A percentile compares a stretch with the other conserved stretches of the same genome.
These are phyloP conservation scores for Colletotrichum cereale DNA, from an alignment of 2,329 filamentous ascomycete genomes.

Conservation along the genomic window DNA sequence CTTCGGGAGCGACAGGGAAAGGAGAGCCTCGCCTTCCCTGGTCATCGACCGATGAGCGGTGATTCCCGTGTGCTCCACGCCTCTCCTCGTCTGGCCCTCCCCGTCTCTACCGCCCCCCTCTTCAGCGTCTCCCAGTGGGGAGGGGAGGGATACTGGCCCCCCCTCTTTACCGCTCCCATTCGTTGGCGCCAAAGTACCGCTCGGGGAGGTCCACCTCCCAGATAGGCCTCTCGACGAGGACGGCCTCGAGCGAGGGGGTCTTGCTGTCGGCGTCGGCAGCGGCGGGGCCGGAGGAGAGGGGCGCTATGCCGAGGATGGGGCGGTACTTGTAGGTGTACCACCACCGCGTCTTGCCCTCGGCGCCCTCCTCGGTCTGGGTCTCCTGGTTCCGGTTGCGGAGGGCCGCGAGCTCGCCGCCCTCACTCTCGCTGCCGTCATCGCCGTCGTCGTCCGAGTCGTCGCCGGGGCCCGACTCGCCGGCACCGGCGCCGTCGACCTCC, in stretches of 20 bases:
- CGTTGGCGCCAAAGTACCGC: conserved; percentile 73
- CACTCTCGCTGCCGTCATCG: conserved; percentile 51
- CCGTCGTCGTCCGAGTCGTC: conserved; percentile 53
- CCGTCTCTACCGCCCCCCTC: not conserved
- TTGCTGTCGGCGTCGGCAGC: conserved; percentile 43
- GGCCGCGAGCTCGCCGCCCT: conserved; percentile 48
- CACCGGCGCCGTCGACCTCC: conserved; percentile 44
- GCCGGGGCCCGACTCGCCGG: conserved; percentile 46
- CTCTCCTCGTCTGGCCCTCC: not conserved
- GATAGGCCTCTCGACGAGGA: conserved; percentile 86
- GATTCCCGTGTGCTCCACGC: not conserved
- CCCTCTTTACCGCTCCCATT: conserved; percentile 55
- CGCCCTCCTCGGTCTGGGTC: conserved; percentile 40
- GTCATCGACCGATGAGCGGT: not conserved
- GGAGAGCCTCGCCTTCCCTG: not conserved
- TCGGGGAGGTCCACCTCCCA: conserved; percentile 86
- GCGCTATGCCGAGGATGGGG: conserved; percentile 83
- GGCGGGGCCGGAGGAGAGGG: conserved; percentile 47
- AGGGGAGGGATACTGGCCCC: no score
- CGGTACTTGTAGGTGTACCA: conserved; percentile 96
- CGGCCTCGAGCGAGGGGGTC: conserved; percentile 75
- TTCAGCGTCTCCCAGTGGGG: not conserved
- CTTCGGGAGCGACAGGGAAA: not conserved
- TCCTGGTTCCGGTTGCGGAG: conserved; percentile 48
- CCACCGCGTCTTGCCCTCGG: conserved; percentile 53